Conservation (phyloP, 805 yeast genomes). For the Candida bentonensis region DNA sequence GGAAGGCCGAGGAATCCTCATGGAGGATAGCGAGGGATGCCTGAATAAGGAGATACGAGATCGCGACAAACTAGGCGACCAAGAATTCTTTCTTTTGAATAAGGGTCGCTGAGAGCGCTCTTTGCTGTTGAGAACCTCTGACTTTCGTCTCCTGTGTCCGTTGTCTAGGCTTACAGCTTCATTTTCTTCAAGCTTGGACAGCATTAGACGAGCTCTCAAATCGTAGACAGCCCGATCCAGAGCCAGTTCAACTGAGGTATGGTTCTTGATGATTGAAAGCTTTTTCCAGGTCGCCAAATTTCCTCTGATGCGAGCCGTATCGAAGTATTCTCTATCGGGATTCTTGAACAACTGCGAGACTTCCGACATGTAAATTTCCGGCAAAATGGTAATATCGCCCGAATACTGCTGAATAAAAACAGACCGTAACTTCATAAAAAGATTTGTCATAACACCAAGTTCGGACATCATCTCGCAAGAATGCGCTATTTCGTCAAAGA, state of each 20-base stretch:
- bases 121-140: not conserved
- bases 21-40: not conserved
- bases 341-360: constrained; percentile 53
- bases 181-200: not conserved
- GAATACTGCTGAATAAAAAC: constrained; percentile 76
- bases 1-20: not conserved
- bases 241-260: constrained; percentile 80
- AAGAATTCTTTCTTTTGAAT: not conserved
- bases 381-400: constrained; percentile 88
- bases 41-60: not conserved
- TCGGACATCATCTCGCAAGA: constrained; percentile 60
- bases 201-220: constrained; percentile 30
- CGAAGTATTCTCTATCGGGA: constrained; percentile 66
- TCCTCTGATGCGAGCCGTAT: constrained; percentile 63
- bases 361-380: constrained; percentile 48
- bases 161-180: not conserved
- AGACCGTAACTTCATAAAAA: constrained; percentile 59
- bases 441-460: constrained; percentile 59
- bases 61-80: not conserved
- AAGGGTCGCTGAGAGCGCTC: not conserved
- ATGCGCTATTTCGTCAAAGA: constrained; percentile 64
- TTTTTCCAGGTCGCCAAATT: constrained; percentile 93
- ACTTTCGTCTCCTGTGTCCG: constrained; percentile 1
- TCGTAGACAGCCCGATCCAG: constrained; percentile 65
- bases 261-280: constrained; percentile 70